Evolutionary conservation across 805 yeast genomes (phyloP).

Genomic region (Wickerhamiella dianesei): DNA sequence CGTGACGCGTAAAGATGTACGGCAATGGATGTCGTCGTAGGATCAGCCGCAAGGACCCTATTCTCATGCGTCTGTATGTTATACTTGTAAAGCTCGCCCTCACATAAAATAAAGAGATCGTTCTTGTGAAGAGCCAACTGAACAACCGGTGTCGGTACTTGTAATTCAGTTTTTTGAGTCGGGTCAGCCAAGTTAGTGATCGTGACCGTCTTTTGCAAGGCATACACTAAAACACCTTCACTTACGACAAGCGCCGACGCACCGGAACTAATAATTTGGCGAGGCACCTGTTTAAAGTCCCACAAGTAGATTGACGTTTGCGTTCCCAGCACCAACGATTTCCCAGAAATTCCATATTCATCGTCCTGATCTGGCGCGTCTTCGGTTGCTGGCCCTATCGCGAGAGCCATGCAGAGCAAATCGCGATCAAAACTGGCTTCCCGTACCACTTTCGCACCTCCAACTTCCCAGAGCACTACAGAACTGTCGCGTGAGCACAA

Average conservation of each 20-base stretch:
- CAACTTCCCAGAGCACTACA: slow-evolving; percentile 57
- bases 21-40: background rate
- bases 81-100: background rate
- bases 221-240: background rate
- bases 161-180: background rate
- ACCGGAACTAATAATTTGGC: background rate
- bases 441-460: slow-evolving; percentile 33
- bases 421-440: slow-evolving; percentile 15
- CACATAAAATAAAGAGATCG: background rate
- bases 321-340: slow-evolving; percentile 27
- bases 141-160: background rate
- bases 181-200: background rate
- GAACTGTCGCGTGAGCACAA: slow-evolving; percentile 31
- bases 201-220: background rate
- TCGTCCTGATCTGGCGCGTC: slow-evolving; percentile 12
- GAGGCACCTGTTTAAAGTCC: slow-evolving; percentile 1
- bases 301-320: slow-evolving; percentile 18
- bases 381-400: background rate
- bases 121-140: background rate
- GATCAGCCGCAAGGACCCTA: background rate
- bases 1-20: background rate
- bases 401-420: slow-evolving; percentile 1
- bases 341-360: slow-evolving; percentile 38
- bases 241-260: background rate
- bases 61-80: background rate